phyloP scores from a whole-genome alignment of 805 yeast genomes.

The Komagataella pastoris region DNA sequence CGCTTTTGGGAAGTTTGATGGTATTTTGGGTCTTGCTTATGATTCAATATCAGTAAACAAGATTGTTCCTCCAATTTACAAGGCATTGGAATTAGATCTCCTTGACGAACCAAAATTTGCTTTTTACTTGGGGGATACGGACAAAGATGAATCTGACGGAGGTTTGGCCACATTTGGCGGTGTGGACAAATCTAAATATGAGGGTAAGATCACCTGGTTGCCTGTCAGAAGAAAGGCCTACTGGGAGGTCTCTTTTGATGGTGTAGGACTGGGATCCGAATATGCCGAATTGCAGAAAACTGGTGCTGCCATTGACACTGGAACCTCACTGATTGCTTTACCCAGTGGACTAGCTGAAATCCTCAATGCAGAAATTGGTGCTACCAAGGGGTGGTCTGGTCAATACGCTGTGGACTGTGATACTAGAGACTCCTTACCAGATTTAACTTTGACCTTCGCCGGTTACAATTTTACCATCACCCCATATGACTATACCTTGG shows the following conservation, averaged over 20 bases:
- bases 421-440: conserved; percentile 74
- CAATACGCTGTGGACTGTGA: conserved; percentile 92
- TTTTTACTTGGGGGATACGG: conserved; percentile 76
- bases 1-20: conserved; percentile 98
- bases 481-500: conserved; percentile 88
- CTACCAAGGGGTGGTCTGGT: conserved; percentile 94
- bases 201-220: conserved; percentile 85
- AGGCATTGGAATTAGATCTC: conserved; percentile 71
- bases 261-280: conserved; percentile 86
- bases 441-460: conserved; percentile 76
- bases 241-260: conserved; percentile 95
- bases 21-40: conserved; percentile 91
- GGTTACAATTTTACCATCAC: conserved; percentile 87
- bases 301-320: conserved; percentile 98
- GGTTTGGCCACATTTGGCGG: conserved; percentile 97
- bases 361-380: conserved; percentile 91
- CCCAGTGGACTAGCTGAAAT: conserved; percentile 96
- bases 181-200: conserved; percentile 58
- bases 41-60: conserved; percentile 81
- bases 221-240: conserved; percentile 99
- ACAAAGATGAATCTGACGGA: conserved; percentile 54
- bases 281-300: conserved; percentile 68
- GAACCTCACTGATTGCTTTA: conserved; percentile 90
- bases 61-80: conserved; percentile 89
- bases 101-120: conserved; percentile 80